A percentile compares a stretch with the other conserved stretches of the same genome.
phyloP scores from a whole-genome alignment of 164 flowering plant species.

The Vitis cinerea region DNA sequence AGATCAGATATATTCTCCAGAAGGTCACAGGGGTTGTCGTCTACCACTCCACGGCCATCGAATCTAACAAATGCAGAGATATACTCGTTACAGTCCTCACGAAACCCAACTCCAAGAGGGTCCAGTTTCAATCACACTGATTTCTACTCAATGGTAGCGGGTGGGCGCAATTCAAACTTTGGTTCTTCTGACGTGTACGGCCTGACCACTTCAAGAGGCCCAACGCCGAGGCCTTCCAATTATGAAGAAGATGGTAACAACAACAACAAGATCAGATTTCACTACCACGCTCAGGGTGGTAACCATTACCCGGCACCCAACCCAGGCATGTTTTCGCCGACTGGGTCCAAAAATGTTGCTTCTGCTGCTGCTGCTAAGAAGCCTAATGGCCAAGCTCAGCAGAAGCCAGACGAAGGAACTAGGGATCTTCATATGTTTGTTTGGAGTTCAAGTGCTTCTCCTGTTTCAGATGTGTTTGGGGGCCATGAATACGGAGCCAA shows the following conservation, averaged over 20 bases:
- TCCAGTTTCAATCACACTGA: conserved; percentile 86
- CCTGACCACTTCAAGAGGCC: conserved; percentile 52
- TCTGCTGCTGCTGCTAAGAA: conserved; percentile 25
- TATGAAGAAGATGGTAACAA: conserved; percentile 56
- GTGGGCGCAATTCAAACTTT: conserved; percentile 57
- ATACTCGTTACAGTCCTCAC: conserved; percentile 71
- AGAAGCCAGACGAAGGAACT: conserved; percentile 43
- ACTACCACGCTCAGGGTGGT: conserved; percentile 15
- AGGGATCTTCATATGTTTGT: conserved; percentile 97
- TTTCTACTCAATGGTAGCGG: conserved; percentile 78
- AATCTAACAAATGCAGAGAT: conserved; percentile 85
- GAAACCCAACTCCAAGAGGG: conserved; percentile 84
- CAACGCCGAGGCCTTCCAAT: conserved; percentile 79
- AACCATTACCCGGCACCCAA: conserved; percentile 78
- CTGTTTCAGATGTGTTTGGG: conserved; percentile 93
- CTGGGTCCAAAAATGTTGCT: conserved; percentile 26
- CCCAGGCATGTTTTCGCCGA: conserved; percentile 82
- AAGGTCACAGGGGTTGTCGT: conserved; percentile 58
- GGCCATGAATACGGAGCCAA: conserved; percentile 50
- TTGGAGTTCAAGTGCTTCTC: conserved; percentile 98
- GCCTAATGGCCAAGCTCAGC: conserved; percentile 42
- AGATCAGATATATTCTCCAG: conserved; percentile 81
- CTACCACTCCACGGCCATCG: conserved; percentile 75
- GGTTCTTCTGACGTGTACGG: conserved; percentile 60
- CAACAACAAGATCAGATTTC: conserved; percentile 32